Conservation (phyloP, 2,329 filamentous ascomycete genomes). For the Verticillium albo-atrum region DNA sequence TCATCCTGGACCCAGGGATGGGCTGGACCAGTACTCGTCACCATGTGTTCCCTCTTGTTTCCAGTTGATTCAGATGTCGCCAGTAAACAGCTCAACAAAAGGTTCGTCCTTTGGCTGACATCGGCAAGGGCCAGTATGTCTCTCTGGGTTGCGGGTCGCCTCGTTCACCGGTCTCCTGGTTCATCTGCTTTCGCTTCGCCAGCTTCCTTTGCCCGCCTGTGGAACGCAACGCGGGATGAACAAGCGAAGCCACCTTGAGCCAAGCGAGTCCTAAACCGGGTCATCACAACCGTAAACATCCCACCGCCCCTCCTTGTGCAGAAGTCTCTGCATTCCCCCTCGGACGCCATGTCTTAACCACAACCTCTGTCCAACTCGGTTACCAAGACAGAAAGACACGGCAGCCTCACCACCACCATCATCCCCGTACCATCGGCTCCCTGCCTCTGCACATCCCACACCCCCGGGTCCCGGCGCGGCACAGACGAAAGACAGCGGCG, state of each 20-base stretch:
- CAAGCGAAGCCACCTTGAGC: background rate
- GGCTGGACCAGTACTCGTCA: background rate
- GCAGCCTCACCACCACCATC: background rate
- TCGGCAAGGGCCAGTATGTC: background rate
- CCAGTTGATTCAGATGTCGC: background rate
- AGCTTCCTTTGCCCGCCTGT: background rate
- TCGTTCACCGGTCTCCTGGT: background rate
- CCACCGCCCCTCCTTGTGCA: background rate
- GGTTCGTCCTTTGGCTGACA: background rate
- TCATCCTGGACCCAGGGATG: background rate
- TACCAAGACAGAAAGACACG: background rate
- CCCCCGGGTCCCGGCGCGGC: background rate
- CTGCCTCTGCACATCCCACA: background rate
- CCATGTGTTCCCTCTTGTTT: background rate
- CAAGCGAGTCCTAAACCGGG: background rate
- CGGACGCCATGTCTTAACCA: background rate
- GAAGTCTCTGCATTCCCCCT: background rate
- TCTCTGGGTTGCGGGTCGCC: too few relatives aligned
- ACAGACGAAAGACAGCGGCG: background rate
- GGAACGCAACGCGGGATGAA: background rate
- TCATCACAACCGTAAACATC: background rate
- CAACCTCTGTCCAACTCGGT: background rate
- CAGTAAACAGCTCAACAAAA: background rate
- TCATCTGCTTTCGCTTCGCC: background rate
- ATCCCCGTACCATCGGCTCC: background rate